A percentile compares a stretch with the other conserved stretches of the same genome.
These are phyloP conservation scores for Tetrastigma voinierianum DNA, from an alignment of 164 flowering plant species.

Conservation along the genomic window DNA sequence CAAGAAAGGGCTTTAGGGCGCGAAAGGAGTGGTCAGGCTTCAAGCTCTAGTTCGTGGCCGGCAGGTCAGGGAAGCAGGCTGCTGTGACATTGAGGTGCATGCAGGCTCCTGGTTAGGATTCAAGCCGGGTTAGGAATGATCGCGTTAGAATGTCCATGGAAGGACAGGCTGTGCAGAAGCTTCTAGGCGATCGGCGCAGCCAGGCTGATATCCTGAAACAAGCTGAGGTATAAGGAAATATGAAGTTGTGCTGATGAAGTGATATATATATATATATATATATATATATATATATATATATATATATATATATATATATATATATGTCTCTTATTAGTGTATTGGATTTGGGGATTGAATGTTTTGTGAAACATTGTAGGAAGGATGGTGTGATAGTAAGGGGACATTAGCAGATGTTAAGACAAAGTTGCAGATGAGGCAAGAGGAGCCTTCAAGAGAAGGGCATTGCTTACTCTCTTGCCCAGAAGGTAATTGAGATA, in stretches of 20 bases:
- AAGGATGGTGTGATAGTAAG: constrained; percentile 88
- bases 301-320: no score
- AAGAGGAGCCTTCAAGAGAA: constrained; percentile 79
- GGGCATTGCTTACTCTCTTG: constrained; percentile 81
- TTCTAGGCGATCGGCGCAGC: constrained; percentile 59
- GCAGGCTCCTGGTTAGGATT: constrained; percentile 92
- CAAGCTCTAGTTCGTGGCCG: constrained; percentile 85
- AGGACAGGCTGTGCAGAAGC: constrained; percentile 85
- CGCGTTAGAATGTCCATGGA: constrained; percentile 88
- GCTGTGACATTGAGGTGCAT: constrained; percentile 86
- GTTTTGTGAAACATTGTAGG: constrained; percentile 34
- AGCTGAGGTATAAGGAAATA: constrained; percentile 62
- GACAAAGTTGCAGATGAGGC: constrained; percentile 75
- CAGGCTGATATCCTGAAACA: constrained; percentile 61
- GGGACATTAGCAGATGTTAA: constrained; percentile 69
- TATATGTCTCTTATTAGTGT: background rate
- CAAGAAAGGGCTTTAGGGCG: constrained; percentile 79
- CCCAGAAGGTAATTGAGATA: constrained; percentile 59
- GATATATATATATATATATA: no score
- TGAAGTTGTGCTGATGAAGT: background rate
- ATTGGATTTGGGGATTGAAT: background rate
- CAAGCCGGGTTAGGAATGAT: constrained; percentile 90
- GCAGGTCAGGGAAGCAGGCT: constrained; percentile 88
- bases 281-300: no score
- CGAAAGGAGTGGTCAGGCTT: constrained; percentile 80